These are phyloP conservation scores for Paracamarosporium sp. DNA, from an alignment of 2,329 filamentous ascomycete genomes.

Conservation along the genomic window DNA sequence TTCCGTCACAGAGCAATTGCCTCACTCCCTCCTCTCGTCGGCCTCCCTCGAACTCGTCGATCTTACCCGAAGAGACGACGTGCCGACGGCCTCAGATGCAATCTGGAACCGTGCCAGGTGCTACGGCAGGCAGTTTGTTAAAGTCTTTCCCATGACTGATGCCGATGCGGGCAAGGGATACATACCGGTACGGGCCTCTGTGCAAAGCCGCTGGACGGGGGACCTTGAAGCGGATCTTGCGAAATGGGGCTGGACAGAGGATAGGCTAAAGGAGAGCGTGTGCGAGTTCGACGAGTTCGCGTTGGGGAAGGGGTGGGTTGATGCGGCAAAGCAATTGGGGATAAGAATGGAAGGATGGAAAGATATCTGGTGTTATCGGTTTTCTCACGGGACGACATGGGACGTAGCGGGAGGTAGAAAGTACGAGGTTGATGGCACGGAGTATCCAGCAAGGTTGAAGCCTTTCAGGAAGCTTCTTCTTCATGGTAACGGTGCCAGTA, in stretches of 20 bases:
- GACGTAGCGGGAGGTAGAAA: background rate
- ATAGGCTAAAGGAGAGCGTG: background rate
- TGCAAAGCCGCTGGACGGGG: background rate
- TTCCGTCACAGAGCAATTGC: no score
- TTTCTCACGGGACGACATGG: background rate
- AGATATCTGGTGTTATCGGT: conserved; percentile 2
- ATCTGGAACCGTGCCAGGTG: background rate
- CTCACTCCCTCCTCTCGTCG: background rate
- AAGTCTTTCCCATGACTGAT: background rate
- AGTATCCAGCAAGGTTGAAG: background rate
- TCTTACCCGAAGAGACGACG: background rate
- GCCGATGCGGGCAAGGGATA: background rate
- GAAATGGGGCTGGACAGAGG: background rate
- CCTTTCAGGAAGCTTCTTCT: no score
- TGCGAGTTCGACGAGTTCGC: conserved; percentile 1
- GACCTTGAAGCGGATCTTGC: background rate
- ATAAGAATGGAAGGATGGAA: background rate
- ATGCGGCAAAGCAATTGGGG: background rate
- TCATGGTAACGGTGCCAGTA: background rate
- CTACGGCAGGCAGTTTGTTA: background rate
- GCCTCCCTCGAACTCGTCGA: no score
- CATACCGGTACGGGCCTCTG: background rate
- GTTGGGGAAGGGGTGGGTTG: background rate
- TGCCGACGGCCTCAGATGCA: background rate
- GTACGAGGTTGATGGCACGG: background rate